Percentiles rank a stretch among this genome's conserved stretches.
These are phyloP conservation scores for Candida orba DNA, from an alignment of 805 yeast genomes.

Conservation along the genomic window DNA sequence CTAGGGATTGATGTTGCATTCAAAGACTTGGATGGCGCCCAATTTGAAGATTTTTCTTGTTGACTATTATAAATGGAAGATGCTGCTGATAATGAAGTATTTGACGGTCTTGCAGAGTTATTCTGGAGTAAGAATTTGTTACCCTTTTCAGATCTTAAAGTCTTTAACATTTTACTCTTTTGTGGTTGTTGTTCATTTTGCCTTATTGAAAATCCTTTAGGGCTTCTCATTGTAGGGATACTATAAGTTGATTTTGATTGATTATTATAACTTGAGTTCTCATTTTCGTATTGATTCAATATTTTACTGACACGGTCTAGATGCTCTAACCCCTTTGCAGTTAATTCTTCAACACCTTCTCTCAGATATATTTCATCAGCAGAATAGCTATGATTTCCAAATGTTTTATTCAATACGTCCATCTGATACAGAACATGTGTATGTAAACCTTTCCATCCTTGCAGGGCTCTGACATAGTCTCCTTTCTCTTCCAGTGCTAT, in stretches of 20 bases:
- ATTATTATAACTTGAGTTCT: neutral
- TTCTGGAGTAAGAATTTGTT: slow-evolving; percentile 11
- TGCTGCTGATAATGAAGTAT: neutral
- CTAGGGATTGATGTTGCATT: slow-evolving; percentile 1
- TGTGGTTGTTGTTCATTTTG: slow-evolving; percentile 9
- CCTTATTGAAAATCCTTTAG: slow-evolving; percentile 22
- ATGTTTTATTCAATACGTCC: slow-evolving; percentile 41
- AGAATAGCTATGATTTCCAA: slow-evolving; percentile 27
- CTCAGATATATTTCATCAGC: slow-evolving; percentile 39
- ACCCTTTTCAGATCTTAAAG: slow-evolving; percentile 25
- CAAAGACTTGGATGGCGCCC: slow-evolving; percentile 18
- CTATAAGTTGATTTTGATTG: slow-evolving; percentile 6
- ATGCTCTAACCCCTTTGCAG: slow-evolving; percentile 28
- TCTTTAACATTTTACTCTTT: slow-evolving; percentile 25
- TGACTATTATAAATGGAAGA: neutral
- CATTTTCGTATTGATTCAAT: slow-evolving; percentile 6
- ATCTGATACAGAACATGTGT: slow-evolving; percentile 50
- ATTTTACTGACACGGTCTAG: slow-evolving; percentile 28
- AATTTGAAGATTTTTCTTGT: slow-evolving; percentile 6
- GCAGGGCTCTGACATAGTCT: slow-evolving; percentile 46
- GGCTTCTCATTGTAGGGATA: slow-evolving; percentile 20
- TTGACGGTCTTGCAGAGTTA: slow-evolving; percentile 4
- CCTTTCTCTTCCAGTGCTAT: slow-evolving; percentile 50
- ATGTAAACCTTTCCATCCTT: slow-evolving; percentile 71
- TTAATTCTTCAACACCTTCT: slow-evolving; percentile 21